phyloP scores from a whole-genome alignment of 2,329 filamentous ascomycete species.

The Gaeumannomyces sp. region DNA sequence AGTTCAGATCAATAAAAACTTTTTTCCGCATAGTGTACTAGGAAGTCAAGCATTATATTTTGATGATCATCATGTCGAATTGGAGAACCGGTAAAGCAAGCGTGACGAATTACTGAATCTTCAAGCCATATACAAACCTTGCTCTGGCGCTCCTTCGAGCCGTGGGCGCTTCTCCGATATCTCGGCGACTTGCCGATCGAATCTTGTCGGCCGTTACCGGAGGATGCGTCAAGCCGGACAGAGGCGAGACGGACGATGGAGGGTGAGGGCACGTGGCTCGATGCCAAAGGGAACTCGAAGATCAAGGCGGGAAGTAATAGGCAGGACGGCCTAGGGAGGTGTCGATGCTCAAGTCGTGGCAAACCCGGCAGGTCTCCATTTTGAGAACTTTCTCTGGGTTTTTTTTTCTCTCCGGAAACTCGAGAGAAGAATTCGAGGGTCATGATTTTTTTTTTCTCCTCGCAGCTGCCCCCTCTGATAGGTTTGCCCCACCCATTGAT shows the following conservation, averaged over 20 bases:
- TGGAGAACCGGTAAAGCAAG: not conserved
- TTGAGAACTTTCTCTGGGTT: not conserved
- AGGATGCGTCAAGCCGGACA: not conserved
- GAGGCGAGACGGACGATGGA: not conserved
- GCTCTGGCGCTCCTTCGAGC: not conserved
- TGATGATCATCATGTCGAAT: slow-evolving; percentile 7
- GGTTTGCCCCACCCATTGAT: not conserved
- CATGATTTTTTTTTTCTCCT: not conserved
- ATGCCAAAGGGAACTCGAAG: not conserved
- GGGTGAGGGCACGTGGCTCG: not conserved
- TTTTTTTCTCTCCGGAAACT: not conserved
- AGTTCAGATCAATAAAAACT: slow-evolving; percentile 5
- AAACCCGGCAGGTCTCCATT: not conserved
- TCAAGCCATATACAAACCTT: not conserved
- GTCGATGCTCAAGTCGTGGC: not conserved
- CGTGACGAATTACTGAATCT: not conserved
- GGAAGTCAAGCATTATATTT: slow-evolving; percentile 11
- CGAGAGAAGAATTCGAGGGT: not conserved
- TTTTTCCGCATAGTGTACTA: slow-evolving; percentile 8
- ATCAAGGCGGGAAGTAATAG: not conserved
- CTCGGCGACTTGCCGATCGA: not conserved
- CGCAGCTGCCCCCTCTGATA: not conserved
- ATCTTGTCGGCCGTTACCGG: not conserved
- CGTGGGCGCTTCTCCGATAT: not conserved
- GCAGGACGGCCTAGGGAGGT: not conserved